Evolutionary conservation across 2,329 filamentous ascomycete genomes (phyloP).

Genomic region (Fusarium chaquense): DNA sequence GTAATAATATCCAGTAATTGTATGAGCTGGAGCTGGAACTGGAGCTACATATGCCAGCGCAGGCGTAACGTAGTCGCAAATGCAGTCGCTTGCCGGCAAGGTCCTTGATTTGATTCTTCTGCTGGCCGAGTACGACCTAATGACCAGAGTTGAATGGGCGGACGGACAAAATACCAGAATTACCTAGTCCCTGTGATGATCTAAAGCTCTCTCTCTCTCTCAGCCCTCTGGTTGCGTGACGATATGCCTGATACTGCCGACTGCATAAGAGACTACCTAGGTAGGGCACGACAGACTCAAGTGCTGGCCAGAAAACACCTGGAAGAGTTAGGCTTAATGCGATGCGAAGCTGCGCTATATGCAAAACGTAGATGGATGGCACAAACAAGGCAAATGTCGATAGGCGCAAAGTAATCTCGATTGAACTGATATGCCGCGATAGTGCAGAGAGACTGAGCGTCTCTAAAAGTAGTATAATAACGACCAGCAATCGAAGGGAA

Average conservation of each 20-base stretch:
- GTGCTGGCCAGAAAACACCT: conserved; percentile 27
- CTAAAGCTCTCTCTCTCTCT: conserved; percentile 1
- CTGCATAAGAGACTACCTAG: conserved; percentile 10
- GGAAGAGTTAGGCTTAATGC: conserved; percentile 23
- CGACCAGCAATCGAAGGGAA: conserved; percentile 10
- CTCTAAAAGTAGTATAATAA: neutral
- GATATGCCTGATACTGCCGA: conserved; percentile 34
- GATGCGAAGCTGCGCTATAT: conserved; percentile 34
- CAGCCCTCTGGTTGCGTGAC: conserved; percentile 14
- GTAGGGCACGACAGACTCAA: neutral
- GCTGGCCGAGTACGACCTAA: conserved; percentile 11
- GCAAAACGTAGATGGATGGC: conserved; percentile 18
- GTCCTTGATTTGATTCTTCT: conserved; percentile 16
- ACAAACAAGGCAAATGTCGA: conserved; percentile 24
- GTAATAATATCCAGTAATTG: conserved; percentile 9
- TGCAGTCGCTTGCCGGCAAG: conserved; percentile 6
- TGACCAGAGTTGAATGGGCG: neutral
- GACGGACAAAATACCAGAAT: conserved; percentile 16
- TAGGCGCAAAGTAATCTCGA: conserved; percentile 11
- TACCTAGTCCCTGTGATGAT: conserved; percentile 15
- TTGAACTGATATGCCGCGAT: conserved; percentile 3
- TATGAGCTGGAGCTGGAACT: conserved; percentile 5
- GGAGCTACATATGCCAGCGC: conserved; percentile 24
- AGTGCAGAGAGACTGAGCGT: conserved; percentile 1
- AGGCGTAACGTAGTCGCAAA: conserved; percentile 24